Percentiles rank a stretch among this genome's conserved stretches.
These are phyloP conservation scores for Epichloe aotearoae DNA, from an alignment of 2,329 filamentous ascomycete genomes.

Conservation along the genomic window DNA sequence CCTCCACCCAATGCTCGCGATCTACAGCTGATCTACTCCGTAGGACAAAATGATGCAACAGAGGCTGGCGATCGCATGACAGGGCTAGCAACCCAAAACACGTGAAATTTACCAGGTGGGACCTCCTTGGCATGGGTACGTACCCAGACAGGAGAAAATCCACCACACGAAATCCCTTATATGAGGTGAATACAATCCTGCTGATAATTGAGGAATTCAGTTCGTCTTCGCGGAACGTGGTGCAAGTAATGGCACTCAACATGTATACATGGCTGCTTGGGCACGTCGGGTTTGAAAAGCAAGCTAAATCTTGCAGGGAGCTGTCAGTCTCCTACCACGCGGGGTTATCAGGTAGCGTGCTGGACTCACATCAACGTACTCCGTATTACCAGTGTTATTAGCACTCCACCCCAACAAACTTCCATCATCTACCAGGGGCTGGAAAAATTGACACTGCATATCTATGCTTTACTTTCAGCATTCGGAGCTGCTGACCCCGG, in stretches of 20 bases:
- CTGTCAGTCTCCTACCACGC: neutral
- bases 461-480: neutral
- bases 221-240: too few relatives aligned
- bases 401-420: too few relatives aligned
- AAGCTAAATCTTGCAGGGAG: neutral
- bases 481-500: neutral
- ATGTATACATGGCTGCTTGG: too few relatives aligned
- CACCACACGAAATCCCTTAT: neutral
- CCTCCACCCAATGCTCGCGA: neutral
- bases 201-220: neutral
- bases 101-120: slow-evolving; percentile 6
- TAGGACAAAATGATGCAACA: neutral
- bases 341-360: neutral
- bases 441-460: too few relatives aligned
- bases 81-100: slow-evolving; percentile 2
- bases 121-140: too few relatives aligned
- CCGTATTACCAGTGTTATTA: too few relatives aligned
- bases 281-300: too few relatives aligned
- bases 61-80: neutral
- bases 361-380: neutral
- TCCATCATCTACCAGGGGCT: too few relatives aligned
- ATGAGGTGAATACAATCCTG: neutral
- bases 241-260: too few relatives aligned
- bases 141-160: neutral
- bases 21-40: neutral